Evolutionary conservation across 2,329 filamentous ascomycete species (phyloP).

Genomic region (Hymenotorrendiella dingleyae): DNA sequence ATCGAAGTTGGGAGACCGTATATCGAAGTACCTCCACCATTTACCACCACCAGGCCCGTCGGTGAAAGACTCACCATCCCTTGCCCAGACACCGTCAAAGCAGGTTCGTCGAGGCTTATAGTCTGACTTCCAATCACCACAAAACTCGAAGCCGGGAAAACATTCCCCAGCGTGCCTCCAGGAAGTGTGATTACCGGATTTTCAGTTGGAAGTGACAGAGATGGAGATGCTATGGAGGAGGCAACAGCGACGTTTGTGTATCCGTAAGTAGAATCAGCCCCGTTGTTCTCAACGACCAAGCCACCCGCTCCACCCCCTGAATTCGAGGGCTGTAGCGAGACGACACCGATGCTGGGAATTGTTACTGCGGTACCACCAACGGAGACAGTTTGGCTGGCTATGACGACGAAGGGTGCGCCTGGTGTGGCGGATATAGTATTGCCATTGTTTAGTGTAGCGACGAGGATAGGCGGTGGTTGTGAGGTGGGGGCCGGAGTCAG

Average conservation of each 20-base stretch:
- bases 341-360: background rate
- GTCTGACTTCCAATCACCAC: too few relatives aligned
- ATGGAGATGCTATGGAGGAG: too few relatives aligned
- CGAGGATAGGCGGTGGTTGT: background rate
- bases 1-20: too few relatives aligned
- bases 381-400: constrained; percentile 1
- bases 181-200: background rate
- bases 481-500: background rate
- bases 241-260: background rate
- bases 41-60: too few relatives aligned
- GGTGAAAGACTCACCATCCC: too few relatives aligned
- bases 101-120: too few relatives aligned
- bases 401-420: background rate
- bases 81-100: too few relatives aligned
- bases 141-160: too few relatives aligned
- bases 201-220: too few relatives aligned
- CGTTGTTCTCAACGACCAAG: background rate
- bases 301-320: too few relatives aligned
- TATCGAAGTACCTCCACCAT: too few relatives aligned
- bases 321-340: background rate
- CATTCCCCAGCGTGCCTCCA: too few relatives aligned
- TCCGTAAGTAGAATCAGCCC: background rate
- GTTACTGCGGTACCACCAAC: constrained; percentile 1
- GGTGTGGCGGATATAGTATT: background rate
- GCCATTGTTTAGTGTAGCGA: constrained; percentile 1